Percentiles rank a stretch among this genome's conserved stretches.
Evolutionary conservation across 1,284 basidiomycete genomes (phyloP).

Genomic region (Porodaedalea pini): DNA sequence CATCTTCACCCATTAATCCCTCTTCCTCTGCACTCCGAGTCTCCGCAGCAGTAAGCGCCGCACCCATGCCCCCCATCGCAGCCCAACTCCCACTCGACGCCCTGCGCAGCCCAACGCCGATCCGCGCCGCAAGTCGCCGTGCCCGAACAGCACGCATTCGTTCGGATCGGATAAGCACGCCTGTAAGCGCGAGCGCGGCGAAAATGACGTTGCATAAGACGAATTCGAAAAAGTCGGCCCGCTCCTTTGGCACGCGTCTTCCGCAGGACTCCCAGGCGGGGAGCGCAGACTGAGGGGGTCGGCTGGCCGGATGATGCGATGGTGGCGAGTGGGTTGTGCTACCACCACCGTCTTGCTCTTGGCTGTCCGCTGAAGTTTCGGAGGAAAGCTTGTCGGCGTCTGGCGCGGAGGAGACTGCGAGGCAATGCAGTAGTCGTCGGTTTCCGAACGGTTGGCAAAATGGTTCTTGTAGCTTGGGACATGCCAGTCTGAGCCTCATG

Average conservation of each 20-base stretch:
- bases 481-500: no score
- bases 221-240: conserved; percentile 85
- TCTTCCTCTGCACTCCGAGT: conserved; percentile 2
- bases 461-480: conserved; percentile 69
- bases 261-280: conserved; percentile 90
- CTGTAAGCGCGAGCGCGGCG: conserved; percentile 56
- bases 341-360: conserved; percentile 19
- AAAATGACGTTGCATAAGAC: conserved; percentile 77
- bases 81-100: conserved; percentile 19
- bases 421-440: conserved; percentile 79
- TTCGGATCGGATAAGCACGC: conserved; percentile 66
- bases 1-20: conserved; percentile 6
- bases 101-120: conserved; percentile 46
- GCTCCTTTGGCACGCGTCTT: conserved; percentile 72
- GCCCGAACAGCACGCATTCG: conserved; percentile 71
- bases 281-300: conserved; percentile 51
- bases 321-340: conserved; percentile 23
- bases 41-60: conserved; percentile 1
- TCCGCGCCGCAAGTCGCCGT: conserved; percentile 77
- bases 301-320: conserved; percentile 17
- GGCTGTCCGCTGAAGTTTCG: conserved; percentile 18
- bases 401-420: conserved; percentile 30
- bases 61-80: conserved; percentile 15
- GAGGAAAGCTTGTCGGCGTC: conserved; percentile 18
- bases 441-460: conserved; percentile 92